These are phyloP conservation scores for Hepatocystis sp. DNA, from an alignment of 169 alveolate species.

Conservation along the genomic window DNA sequence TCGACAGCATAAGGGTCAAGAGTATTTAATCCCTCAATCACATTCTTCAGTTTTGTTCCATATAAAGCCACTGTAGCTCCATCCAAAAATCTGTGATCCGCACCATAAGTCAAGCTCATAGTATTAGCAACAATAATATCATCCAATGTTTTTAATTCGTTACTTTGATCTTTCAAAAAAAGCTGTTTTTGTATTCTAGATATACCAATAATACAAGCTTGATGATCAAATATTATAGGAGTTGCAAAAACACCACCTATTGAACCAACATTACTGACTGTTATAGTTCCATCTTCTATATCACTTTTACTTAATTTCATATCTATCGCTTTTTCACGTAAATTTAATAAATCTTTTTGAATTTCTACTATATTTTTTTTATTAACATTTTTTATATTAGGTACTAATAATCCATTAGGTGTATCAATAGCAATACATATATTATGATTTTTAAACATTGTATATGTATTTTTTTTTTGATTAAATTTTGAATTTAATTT, in stretches of 20 bases:
- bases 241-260: slow-evolving; percentile 95
- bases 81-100: slow-evolving; percentile 96
- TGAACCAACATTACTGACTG: slow-evolving; percentile 95
- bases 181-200: slow-evolving; percentile 79
- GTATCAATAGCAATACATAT: slow-evolving; percentile 95
- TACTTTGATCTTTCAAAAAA: slow-evolving; percentile 75
- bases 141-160: slow-evolving; percentile 38
- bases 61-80: slow-evolving; percentile 93
- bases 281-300: slow-evolving; percentile 92
- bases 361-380: slow-evolving; percentile 90
- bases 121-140: slow-evolving; percentile 38
- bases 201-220: slow-evolving; percentile 92
- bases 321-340: slow-evolving; percentile 88
- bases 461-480: slow-evolving; percentile 80
- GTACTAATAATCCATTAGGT: slow-evolving; percentile 94
- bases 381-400: slow-evolving; percentile 93
- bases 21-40: slow-evolving; percentile 17
- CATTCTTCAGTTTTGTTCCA: slow-evolving; percentile 30
- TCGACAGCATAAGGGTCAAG: slow-evolving; percentile 35
- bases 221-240: slow-evolving; percentile 94
- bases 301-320: slow-evolving; percentile 88
- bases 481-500: slow-evolving; percentile 90
- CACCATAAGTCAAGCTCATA: slow-evolving; percentile 76
- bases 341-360: slow-evolving; percentile 87
- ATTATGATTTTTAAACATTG: slow-evolving; percentile 90